phyloP scores from a whole-genome alignment of 192 early-diverging fungal species.

The Funneliformis geosporum region DNA sequence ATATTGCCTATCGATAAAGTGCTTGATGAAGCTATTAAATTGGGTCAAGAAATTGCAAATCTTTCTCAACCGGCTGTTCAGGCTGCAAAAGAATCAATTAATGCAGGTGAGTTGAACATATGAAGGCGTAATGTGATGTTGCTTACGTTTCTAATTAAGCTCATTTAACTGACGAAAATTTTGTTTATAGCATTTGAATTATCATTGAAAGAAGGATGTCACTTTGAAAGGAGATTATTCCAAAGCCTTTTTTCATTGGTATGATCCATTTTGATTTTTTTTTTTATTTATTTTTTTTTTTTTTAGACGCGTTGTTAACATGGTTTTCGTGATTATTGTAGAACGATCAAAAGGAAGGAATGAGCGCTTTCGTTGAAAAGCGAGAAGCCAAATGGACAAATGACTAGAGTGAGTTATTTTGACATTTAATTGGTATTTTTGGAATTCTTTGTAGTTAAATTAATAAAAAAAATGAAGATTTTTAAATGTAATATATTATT shows the following conservation, averaged over 20 bases:
- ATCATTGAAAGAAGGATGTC: slow-evolving; percentile 77
- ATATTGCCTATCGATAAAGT: slow-evolving; percentile 85
- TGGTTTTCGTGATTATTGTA: slow-evolving; percentile 30
- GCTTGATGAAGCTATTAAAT: slow-evolving; percentile 88
- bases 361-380: slow-evolving; percentile 93
- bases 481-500: too few relatives aligned
- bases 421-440: background rate
- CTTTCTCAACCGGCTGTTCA: slow-evolving; percentile 85
- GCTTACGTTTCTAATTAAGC: background rate
- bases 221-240: slow-evolving; percentile 94
- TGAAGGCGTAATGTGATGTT: background rate
- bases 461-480: too few relatives aligned
- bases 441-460: too few relatives aligned
- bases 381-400: slow-evolving; percentile 83
- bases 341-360: slow-evolving; percentile 96
- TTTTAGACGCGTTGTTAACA: background rate
- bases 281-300: background rate
- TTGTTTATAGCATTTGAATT: slow-evolving; percentile 77
- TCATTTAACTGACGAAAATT: background rate
- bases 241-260: slow-evolving; percentile 86
- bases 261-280: slow-evolving; percentile 40
- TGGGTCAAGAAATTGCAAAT: slow-evolving; percentile 81
- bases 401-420: slow-evolving; percentile 72
- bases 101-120: slow-evolving; percentile 62
- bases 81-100: slow-evolving; percentile 97